A percentile compares a stretch with the other conserved stretches of the same genome.
These are phyloP conservation scores for Bisporella sp. DNA, from an alignment of 2,329 filamentous ascomycete species.

Conservation along the genomic window DNA sequence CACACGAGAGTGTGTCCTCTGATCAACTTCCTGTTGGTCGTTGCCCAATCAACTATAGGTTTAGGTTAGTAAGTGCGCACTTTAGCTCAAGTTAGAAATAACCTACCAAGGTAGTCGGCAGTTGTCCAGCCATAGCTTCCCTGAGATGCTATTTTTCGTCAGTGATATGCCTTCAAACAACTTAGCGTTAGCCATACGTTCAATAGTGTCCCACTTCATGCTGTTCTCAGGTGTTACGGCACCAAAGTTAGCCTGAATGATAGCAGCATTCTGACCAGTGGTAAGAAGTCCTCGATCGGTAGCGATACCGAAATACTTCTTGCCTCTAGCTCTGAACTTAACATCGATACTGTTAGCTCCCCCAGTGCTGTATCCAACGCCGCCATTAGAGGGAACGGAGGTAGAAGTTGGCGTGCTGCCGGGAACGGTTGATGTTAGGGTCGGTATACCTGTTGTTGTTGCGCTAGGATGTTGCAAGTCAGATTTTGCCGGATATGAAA, in stretches of 20 bases:
- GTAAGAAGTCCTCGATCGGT: conserved; percentile 47
- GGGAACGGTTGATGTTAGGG: conserved; percentile 2
- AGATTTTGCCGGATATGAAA: too few relatives aligned
- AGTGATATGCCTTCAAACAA: too few relatives aligned
- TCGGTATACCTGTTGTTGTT: conserved; percentile 2
- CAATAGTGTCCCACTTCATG: conserved; percentile 60
- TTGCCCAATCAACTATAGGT: conserved; percentile 24
- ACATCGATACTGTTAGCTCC: conserved; percentile 41
- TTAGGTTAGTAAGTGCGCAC: too few relatives aligned
- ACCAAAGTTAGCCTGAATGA: conserved; percentile 55
- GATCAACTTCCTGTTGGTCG: conserved; percentile 42
- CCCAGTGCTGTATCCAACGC: conserved; percentile 9
- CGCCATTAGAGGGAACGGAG: not conserved
- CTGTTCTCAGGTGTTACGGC: conserved; percentile 61
- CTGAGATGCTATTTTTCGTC: too few relatives aligned
- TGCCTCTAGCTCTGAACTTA: conserved; percentile 54
- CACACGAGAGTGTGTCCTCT: conserved; percentile 56
- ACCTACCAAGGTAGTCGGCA: too few relatives aligned
- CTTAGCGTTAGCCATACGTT: conserved; percentile 26
- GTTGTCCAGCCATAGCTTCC: too few relatives aligned
- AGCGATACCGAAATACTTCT: conserved; percentile 56
- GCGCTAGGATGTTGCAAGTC: not conserved
- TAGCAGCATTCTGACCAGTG: conserved; percentile 39
- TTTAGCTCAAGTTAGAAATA: too few relatives aligned
- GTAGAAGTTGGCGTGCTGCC: conserved; percentile 1